Base-by-base conservation (phyloP, 2,329 filamentous ascomycete species). In the Alternaria ventricosa region DNA sequence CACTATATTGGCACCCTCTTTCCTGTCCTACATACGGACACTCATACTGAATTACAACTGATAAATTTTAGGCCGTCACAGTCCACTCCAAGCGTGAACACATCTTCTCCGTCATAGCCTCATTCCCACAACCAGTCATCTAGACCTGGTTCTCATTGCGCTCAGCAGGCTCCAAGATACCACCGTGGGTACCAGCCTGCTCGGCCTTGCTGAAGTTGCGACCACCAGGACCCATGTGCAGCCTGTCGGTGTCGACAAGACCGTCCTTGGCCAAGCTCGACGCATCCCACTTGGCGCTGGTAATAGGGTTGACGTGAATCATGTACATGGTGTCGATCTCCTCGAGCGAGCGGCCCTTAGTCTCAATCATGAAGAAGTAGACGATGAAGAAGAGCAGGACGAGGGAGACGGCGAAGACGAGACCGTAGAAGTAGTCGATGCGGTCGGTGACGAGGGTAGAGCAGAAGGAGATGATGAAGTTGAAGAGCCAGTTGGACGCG, bases 291-390 rank as follows among this genome's bases (percentile, higher is more conserved):
- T 85, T 83, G 20, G 82, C 73, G 67, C 87, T 90, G 79, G 89
- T 87, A 80, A 88, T 88, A 0, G 90, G 89, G 71, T 83, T 87
- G 50, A 92, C 88, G 36, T 82, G 82, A 55, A 90, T 83, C 41
- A 92, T 82, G 68, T 93, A 94, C 84, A 88, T 87, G 64, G 87
- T 85, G 72, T 95, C 92, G 56, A 95, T 91, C 78, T 94, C 91
- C 80, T 95, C 92, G 2, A 95, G 84, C 0, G 88, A 90, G 8
- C 91, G 87, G 61, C 89, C 91, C 77, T 92, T 89, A 45, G 88
- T 90, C 78, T 94, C 92, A 51, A 91, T 88, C 68, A 94, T 87
- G 79, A 93, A 93, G 81, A 94, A 92, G 83, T 91, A 94, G 47
- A 94, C 90, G 30, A 93, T 77, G 0, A 89, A 68, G 1, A 88